Percentiles rank a stretch among this genome's conserved stretches.
These are phyloP conservation scores for Boletales sp. DNA, from an alignment of 768 basidiomycete species.

Conservation along the genomic window DNA sequence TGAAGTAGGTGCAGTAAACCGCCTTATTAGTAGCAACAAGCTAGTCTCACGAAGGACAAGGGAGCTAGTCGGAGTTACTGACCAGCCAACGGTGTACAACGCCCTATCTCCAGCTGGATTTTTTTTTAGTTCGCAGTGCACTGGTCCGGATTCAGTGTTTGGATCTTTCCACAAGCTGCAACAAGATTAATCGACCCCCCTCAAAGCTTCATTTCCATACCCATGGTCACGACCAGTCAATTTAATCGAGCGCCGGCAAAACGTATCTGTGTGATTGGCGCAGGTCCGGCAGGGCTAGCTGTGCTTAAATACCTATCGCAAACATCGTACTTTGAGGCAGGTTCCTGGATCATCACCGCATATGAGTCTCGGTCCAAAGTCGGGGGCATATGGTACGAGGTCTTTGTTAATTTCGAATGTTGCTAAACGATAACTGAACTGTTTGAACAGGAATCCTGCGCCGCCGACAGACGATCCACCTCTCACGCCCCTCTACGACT, in stretches of 20 bases:
- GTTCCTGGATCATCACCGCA: slow-evolving; percentile 58
- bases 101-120: too few species aligned
- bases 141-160: too few species aligned
- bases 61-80: too few species aligned
- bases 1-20: too few species aligned
- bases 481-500: slow-evolving; percentile 70
- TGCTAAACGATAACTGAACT: not conserved
- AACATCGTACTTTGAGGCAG: slow-evolving; percentile 49
- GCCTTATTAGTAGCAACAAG: too few species aligned
- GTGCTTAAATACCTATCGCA: slow-evolving; percentile 64
- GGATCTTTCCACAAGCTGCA: not conserved
- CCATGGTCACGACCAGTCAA: slow-evolving; percentile 4
- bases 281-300: slow-evolving; percentile 71
- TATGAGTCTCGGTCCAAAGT: slow-evolving; percentile 64
- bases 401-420: not conserved
- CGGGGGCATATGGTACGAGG: slow-evolving; percentile 32
- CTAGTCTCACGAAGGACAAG: too few species aligned
- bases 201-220: too few species aligned
- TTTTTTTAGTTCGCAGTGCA: too few species aligned
- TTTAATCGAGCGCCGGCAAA: slow-evolving; percentile 18
- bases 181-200: not conserved
- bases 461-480: slow-evolving; percentile 50
- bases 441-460: slow-evolving; percentile 50
- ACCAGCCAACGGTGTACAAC: too few species aligned
- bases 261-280: slow-evolving; percentile 69